Conservation (phyloP, 2,329 filamentous ascomycete species). For the Aspergillus jensenii region DNA sequence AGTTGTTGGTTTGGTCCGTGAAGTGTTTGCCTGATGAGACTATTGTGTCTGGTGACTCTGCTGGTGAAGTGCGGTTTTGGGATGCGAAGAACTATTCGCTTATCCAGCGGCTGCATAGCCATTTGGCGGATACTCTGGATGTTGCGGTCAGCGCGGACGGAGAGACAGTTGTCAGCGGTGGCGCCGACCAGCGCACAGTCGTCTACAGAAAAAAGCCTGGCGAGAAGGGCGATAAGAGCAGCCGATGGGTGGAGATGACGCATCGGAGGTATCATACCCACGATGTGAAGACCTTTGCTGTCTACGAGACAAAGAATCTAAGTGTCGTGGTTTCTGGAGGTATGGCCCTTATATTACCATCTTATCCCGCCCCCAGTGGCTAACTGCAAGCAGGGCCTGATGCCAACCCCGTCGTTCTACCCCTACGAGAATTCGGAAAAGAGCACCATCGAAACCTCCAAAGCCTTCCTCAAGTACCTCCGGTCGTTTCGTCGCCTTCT, state of each 20-base stretch:
- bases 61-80: conserved; percentile 90
- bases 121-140: conserved; percentile 87
- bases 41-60: conserved; percentile 92
- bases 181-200: conserved; percentile 85
- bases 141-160: conserved; percentile 81
- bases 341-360: conserved; percentile 33
- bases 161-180: conserved; percentile 78
- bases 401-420: conserved; percentile 76
- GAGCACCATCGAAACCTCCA: conserved; percentile 81
- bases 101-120: conserved; percentile 78
- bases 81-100: conserved; percentile 90
- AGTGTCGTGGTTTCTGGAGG: conserved; percentile 92
- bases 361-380: not conserved
- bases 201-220: conserved; percentile 66
- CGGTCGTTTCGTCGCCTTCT: conserved; percentile 69
- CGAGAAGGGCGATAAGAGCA: conserved; percentile 53
- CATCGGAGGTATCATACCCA: conserved; percentile 86
- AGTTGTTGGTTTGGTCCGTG: conserved; percentile 90
- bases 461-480: conserved; percentile 76
- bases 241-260: conserved; percentile 79
- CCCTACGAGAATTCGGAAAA: conserved; percentile 71
- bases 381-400: conserved; percentile 66
- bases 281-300: conserved; percentile 91
- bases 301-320: conserved; percentile 78
- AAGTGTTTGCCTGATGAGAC: conserved; percentile 84